phyloP scores from a whole-genome alignment of 2,329 filamentous ascomycete genomes.

The Fragosphaeria purpurea region DNA sequence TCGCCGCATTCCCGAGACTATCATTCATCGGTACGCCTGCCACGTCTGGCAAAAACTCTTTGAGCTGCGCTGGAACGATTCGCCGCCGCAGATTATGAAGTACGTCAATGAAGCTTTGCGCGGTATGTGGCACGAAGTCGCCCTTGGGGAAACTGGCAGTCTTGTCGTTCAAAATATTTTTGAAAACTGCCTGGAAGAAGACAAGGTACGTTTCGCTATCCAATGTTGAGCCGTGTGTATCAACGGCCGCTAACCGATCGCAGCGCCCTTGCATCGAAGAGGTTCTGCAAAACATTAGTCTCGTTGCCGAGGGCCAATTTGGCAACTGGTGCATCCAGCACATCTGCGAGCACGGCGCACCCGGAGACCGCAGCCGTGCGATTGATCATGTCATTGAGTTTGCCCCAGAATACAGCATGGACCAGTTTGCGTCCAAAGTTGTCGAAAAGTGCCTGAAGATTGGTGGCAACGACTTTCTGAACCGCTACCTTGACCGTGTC shows the following conservation, averaged over 20 bases:
- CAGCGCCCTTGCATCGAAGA: slow-evolving; percentile 96
- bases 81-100: slow-evolving; percentile 95
- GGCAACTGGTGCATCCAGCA: slow-evolving; percentile 99
- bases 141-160: slow-evolving; percentile 91
- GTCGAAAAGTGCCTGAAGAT: slow-evolving; percentile 99
- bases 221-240: not conserved
- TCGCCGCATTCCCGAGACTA: slow-evolving; percentile 89
- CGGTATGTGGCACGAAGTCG: slow-evolving; percentile 99
- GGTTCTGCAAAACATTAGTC: slow-evolving; percentile 87
- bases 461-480: slow-evolving; percentile 78
- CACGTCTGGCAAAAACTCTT: slow-evolving; percentile 99
- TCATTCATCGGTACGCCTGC: slow-evolving; percentile 96
- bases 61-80: slow-evolving; percentile 89
- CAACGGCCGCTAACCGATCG: not conserved
- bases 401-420: slow-evolving; percentile 94
- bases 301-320: slow-evolving; percentile 94
- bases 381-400: slow-evolving; percentile 92
- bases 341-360: slow-evolving; percentile 91
- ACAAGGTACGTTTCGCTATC: slow-evolving; percentile 58
- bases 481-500: slow-evolving; percentile 85
- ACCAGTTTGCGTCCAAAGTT: slow-evolving; percentile 97
- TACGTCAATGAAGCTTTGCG: slow-evolving; percentile 91
- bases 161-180: slow-evolving; percentile 99
- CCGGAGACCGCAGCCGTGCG: slow-evolving; percentile 82
- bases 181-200: slow-evolving; percentile 96